phyloP scores from a whole-genome alignment of 345 rosid genomes.

The Draba incana region DNA sequence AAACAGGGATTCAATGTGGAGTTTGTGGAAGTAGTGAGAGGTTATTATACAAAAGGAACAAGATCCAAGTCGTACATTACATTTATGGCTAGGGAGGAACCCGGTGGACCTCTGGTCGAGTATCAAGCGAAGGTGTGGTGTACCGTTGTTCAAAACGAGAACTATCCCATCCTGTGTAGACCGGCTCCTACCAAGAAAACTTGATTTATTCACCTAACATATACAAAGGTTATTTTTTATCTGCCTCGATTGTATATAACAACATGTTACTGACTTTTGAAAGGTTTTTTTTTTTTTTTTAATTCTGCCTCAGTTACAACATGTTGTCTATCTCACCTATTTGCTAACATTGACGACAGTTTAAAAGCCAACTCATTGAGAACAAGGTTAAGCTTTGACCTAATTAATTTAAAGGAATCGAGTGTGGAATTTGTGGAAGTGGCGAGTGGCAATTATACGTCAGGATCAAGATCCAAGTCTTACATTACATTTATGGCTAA shows the following conservation, averaged over 20 bases:
- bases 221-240: too few species aligned
- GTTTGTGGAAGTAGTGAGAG: slow-evolving; percentile 8
- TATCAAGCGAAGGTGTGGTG: slow-evolving; percentile 13
- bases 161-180: slow-evolving; percentile 14
- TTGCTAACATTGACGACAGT: too few species aligned
- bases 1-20: not conserved
- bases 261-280: too few species aligned
- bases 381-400: too few species aligned
- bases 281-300: not conserved
- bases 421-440: slow-evolving; percentile 10
- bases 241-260: too few species aligned
- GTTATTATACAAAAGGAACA: not conserved
- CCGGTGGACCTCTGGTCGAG: slow-evolving; percentile 15
- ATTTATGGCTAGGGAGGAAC: slow-evolving; percentile 13
- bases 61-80: slow-evolving; percentile 7
- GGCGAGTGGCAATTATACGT: not conserved
- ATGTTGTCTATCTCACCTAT: not conserved
- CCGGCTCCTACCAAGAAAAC: not conserved
- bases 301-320: not conserved
- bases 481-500: slow-evolving; percentile 7
- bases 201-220: too few species aligned
- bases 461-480: not conserved
- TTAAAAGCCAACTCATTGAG: too few species aligned
- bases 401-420: too few species aligned
- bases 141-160: not conserved